phyloP scores from a whole-genome alignment of 495 filamentous ascomycete species.

The Physcia stellaris region DNA sequence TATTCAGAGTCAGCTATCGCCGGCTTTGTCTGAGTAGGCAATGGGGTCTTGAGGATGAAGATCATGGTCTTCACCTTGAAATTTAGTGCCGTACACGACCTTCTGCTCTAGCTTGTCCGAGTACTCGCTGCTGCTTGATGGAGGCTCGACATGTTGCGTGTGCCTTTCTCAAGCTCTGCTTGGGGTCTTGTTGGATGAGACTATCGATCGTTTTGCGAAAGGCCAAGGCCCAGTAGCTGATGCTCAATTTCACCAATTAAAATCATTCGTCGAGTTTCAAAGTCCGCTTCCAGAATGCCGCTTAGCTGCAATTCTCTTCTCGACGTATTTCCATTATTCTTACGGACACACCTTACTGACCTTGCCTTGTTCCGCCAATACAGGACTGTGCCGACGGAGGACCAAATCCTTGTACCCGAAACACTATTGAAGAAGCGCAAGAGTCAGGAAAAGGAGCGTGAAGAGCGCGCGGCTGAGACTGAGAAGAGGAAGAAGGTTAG shows the following conservation, averaged over 20 bases:
- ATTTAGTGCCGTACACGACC: slow-evolving; percentile 53
- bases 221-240: slow-evolving; percentile 6
- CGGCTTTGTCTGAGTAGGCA: slow-evolving; percentile 21
- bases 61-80: slow-evolving; percentile 62
- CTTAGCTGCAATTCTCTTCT: slow-evolving; percentile 74
- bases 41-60: slow-evolving; percentile 74
- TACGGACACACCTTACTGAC: slow-evolving; percentile 62
- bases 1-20: slow-evolving; percentile 7
- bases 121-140: slow-evolving; percentile 10
- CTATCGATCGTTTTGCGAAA: slow-evolving; percentile 5
- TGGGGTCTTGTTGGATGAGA: slow-evolving; percentile 76
- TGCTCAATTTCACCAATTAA: slow-evolving; percentile 57
- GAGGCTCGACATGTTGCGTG: slow-evolving; percentile 25
- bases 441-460: slow-evolving; percentile 95
- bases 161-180: slow-evolving; percentile 49
- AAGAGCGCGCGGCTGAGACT: slow-evolving; percentile 64
- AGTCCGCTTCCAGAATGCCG: slow-evolving; percentile 75
- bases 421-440: slow-evolving; percentile 99
- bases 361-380: slow-evolving; percentile 33
- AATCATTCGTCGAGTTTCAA: slow-evolving; percentile 61
- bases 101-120: slow-evolving; percentile 10
- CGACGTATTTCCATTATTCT: slow-evolving; percentile 59
- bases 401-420: slow-evolving; percentile 92
- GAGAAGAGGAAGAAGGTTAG: slow-evolving; percentile 83
- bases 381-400: slow-evolving; percentile 74